Evolutionary conservation across 1,139 yeast species (phyloP).

Genomic region (Wickerhamomyces sp.): DNA sequence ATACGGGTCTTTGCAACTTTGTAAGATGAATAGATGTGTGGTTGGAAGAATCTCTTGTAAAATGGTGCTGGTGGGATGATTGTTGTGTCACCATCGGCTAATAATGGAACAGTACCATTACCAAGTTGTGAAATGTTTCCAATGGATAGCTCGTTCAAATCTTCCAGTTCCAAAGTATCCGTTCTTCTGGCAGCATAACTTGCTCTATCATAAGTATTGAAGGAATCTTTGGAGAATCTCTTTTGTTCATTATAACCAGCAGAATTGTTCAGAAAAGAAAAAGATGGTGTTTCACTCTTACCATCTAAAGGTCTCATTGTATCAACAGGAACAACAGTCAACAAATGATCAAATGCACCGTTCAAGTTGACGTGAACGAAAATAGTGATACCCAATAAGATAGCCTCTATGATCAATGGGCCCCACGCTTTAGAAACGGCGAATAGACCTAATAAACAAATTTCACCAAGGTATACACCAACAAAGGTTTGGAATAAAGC

Average conservation of each 20-base stretch:
- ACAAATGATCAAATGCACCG: constrained; percentile 59
- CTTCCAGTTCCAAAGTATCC: constrained; percentile 16
- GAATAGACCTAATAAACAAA: constrained; percentile 80
- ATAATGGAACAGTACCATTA: constrained; percentile 29
- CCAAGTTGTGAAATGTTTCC: constrained; percentile 10
- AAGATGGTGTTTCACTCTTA: constrained; percentile 55
- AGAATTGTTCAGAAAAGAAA: background rate
- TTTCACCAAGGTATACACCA: constrained; percentile 82
- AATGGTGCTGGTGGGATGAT: constrained; percentile 30
- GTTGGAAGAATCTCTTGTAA: constrained; percentile 50
- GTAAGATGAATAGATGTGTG: constrained; percentile 59
- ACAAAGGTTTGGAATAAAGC: constrained; percentile 86
- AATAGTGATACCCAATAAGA: constrained; percentile 58
- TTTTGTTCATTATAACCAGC: background rate
- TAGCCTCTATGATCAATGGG: constrained; percentile 72
- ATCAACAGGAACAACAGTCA: constrained; percentile 57
- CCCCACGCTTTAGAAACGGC: constrained; percentile 96
- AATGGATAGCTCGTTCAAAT: constrained; percentile 17
- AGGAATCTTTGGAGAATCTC: constrained; percentile 8
- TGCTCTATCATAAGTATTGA: constrained; percentile 2
- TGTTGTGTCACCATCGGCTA: constrained; percentile 45
- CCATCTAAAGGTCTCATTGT: constrained; percentile 67
- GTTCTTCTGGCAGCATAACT: background rate
- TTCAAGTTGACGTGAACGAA: constrained; percentile 59
- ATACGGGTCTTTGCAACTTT: constrained; percentile 48